These are phyloP conservation scores for Fusarium sp. DNA, from an alignment of 2,329 filamentous ascomycete genomes.

Conservation along the genomic window DNA sequence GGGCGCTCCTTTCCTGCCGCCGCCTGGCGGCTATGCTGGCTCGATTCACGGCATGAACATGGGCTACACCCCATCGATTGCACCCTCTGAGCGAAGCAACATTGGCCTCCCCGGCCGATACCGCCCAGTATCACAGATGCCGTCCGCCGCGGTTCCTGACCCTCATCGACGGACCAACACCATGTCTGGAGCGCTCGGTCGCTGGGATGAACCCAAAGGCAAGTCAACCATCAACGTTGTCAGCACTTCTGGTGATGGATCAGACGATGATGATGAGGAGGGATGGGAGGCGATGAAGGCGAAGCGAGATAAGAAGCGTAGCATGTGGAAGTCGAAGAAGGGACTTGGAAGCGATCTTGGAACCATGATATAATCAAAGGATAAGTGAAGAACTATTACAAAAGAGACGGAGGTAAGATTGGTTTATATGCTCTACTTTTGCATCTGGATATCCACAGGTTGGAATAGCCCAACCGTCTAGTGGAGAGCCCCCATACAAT, in stretches of 20 bases:
- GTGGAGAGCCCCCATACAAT: slow-evolving; percentile 37
- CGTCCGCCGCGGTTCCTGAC: slow-evolving; percentile 50
- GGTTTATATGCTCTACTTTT: slow-evolving; percentile 48
- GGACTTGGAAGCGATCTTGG: slow-evolving; percentile 62
- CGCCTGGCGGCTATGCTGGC: slow-evolving; percentile 51
- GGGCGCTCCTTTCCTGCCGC: slow-evolving; percentile 67
- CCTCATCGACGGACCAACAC: slow-evolving; percentile 53
- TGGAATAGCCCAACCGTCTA: slow-evolving; percentile 38
- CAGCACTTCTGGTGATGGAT: slow-evolving; percentile 57
- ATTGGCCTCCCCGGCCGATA: slow-evolving; percentile 91
- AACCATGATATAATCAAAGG: slow-evolving; percentile 58
- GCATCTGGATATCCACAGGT: slow-evolving; percentile 47
- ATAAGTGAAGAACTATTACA: slow-evolving; percentile 32
- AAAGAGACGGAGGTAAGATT: slow-evolving; percentile 47
- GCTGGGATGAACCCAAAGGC: slow-evolving; percentile 51
- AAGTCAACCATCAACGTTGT: slow-evolving; percentile 56
- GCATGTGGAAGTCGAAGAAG: slow-evolving; percentile 75
- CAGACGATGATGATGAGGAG: slow-evolving; percentile 73
- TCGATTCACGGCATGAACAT: slow-evolving; percentile 56
- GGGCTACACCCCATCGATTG: slow-evolving; percentile 89
- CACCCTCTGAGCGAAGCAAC: slow-evolving; percentile 95
- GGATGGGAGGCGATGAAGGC: slow-evolving; percentile 79
- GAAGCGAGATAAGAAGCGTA: slow-evolving; percentile 76
- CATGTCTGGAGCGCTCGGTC: slow-evolving; percentile 53
- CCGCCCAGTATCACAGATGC: slow-evolving; percentile 82